These are phyloP conservation scores for Tillandsia leiboldiana DNA, from an alignment of 176 grass and related monocot species.

Conservation along the genomic window DNA sequence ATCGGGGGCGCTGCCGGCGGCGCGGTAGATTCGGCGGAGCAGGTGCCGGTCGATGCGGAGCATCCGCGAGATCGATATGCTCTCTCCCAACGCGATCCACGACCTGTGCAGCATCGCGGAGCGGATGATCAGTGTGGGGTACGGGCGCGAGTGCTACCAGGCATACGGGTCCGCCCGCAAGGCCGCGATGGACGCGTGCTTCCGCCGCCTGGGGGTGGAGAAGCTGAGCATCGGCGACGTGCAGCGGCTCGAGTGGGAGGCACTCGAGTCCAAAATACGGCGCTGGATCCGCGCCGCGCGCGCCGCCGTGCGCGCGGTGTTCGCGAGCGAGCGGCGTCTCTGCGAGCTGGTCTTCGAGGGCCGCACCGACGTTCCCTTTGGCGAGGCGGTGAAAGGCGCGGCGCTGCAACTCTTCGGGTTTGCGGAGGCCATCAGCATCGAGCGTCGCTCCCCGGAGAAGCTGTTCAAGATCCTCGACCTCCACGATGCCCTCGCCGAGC, in stretches of 20 bases:
- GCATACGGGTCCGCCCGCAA: slow-evolving; percentile 81
- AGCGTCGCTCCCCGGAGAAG: slow-evolving; percentile 76
- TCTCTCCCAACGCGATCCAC: slow-evolving; percentile 51
- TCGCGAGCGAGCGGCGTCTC: too few species aligned
- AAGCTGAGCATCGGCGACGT: too few species aligned
- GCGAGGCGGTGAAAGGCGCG: slow-evolving; percentile 70
- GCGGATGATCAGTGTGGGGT: slow-evolving; percentile 57
- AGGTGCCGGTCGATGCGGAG: slow-evolving; percentile 54
- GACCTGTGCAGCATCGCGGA: slow-evolving; percentile 62
- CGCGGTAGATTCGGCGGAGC: slow-evolving; percentile 21
- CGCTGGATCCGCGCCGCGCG: too few species aligned
- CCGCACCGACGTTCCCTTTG: slow-evolving; percentile 47
- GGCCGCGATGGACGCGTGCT: slow-evolving; percentile 51
- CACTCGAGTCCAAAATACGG: too few species aligned
- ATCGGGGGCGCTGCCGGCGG: background rate
- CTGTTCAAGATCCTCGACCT: slow-evolving; percentile 94
- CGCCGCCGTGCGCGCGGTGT: too few species aligned
- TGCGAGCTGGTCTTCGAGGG: slow-evolving; percentile 42
- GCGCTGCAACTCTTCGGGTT: slow-evolving; percentile 86
- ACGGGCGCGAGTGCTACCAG: slow-evolving; percentile 91
- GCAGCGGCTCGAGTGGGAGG: too few species aligned
- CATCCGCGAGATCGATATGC: slow-evolving; percentile 83
- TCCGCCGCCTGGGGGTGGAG: slow-evolving; percentile 72
- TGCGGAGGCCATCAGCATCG: slow-evolving; percentile 76
- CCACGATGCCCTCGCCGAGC: too few species aligned